These are phyloP conservation scores for Candida sithepensis DNA, from an alignment of 805 yeast species.

Conservation along the genomic window DNA sequence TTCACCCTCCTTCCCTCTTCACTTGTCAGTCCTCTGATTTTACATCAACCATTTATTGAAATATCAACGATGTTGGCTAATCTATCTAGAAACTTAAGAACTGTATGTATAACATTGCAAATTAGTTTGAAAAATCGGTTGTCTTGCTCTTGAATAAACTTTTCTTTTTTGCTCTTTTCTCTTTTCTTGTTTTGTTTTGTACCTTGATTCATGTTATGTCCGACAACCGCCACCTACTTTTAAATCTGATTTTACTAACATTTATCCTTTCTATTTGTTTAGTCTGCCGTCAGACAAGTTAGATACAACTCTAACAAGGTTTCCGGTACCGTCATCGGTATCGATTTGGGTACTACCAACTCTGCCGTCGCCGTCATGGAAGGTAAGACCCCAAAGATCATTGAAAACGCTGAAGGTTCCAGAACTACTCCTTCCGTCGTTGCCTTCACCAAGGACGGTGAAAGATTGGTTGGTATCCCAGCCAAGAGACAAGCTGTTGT, in stretches of 20 bases:
- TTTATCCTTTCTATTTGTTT: not conserved
- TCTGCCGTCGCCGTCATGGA: conserved; percentile 79
- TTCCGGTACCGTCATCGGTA: conserved; percentile 59
- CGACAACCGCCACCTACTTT: not conserved
- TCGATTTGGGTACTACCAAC: conserved; percentile 83
- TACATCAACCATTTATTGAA: not conserved
- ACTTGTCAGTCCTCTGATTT: not conserved
- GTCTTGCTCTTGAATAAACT: not conserved
- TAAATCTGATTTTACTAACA: conserved; percentile 4
- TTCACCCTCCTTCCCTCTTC: not conserved
- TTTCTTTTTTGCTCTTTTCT: not conserved
- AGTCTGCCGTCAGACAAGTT: conserved; percentile 25
- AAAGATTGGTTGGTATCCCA: conserved; percentile 56
- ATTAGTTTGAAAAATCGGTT: not conserved
- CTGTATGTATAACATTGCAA: conserved; percentile 19
- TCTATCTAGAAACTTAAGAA: conserved; percentile 31
- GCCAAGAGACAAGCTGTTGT: conserved; percentile 78
- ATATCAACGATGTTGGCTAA: conserved; percentile 27
- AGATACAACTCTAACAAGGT: conserved; percentile 35
- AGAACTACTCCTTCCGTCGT: conserved; percentile 80
- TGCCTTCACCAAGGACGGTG: conserved; percentile 51
- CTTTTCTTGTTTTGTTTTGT: too few relatives aligned
- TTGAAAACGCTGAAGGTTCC: conserved; percentile 76
- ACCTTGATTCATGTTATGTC: too few relatives aligned
- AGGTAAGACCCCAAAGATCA: conserved; percentile 58